Conservation (phyloP, 805 yeast genomes). For the Torulaspora quercuum region DNA sequence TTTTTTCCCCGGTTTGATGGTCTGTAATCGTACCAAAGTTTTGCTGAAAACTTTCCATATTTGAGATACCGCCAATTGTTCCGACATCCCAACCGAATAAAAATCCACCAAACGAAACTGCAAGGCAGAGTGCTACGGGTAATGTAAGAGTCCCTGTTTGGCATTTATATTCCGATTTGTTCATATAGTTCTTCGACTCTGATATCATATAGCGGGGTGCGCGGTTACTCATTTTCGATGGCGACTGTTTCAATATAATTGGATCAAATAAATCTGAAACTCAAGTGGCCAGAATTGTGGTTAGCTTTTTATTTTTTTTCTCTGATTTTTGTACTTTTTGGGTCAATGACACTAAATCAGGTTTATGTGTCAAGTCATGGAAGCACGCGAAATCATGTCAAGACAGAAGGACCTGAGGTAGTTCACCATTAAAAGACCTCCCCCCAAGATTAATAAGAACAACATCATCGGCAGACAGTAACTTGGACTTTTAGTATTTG, state of each 20-base stretch:
- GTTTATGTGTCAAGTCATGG: no score
- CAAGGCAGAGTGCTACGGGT: conserved; percentile 42
- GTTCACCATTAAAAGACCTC: no score
- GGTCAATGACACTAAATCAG: no score
- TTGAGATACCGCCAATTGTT: conserved; percentile 67
- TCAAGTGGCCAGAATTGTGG: no score
- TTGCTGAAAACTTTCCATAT: conserved; percentile 51
- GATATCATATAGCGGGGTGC: not conserved
- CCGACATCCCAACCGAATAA: conserved; percentile 77
- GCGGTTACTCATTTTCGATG: conserved; percentile 1
- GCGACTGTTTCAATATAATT: no score
- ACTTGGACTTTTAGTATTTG: no score
- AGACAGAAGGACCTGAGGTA: no score
- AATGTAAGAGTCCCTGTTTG: conserved; percentile 4
- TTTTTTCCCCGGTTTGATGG: conserved; percentile 32
- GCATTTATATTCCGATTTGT: conserved; percentile 1
- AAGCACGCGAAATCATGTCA: no score
- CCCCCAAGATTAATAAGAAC: no score
- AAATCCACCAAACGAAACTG: conserved; percentile 67
- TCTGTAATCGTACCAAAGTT: conserved; percentile 47
- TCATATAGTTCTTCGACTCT: conserved; percentile 2
- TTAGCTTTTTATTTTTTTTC: no score
- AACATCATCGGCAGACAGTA: no score
- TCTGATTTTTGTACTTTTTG: not conserved
- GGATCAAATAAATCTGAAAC: no score